Base-by-base conservation (phyloP, 2,329 filamentous ascomycete species). In the Sordariomycetes sp. region DNA sequence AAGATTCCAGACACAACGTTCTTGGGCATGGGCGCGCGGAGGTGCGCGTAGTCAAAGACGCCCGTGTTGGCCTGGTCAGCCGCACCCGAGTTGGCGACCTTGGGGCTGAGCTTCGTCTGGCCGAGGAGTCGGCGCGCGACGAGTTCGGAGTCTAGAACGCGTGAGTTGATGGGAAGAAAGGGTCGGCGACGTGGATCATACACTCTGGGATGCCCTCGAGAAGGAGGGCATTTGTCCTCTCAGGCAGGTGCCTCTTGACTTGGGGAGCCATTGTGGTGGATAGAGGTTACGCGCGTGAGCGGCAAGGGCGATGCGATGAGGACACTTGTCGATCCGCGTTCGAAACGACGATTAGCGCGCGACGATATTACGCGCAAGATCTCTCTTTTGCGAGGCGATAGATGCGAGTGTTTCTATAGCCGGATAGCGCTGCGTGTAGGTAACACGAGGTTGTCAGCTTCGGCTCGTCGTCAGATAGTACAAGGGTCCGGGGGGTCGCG, bases 1-100 rank as follows among this genome's bases (percentile, higher is more conserved):
- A 97, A 97, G 65, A 99, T 95, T 67, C 94, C 94, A 6, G 91
- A 96, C 32, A 85, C 82, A 63, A 97, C 85, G 62, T 94, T 90
- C 71, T 91, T 94, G 54, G 94, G 94, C 53, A 99, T 75, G 15
- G 94, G 92, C 60, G 91, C 92, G 66, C 92, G 87, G 54, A 99
- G 79, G 69, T 99, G 94, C 62, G 91, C 92, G 71, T 99, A 99
- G 72, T 97, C 94, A 69, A 99, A 96, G 53, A 86, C 83, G 55
- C 89, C 90, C 60, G 94, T 76, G 63, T 86, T 84, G 62, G 86
- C 79, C 53, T 83, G 77, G 68, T 89, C 89, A 58, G 84, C 82
- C 61, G 89, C 85, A 69, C 84, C 82, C n/a, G 85, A 75, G 64
- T 87, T 84, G 36, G 85, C 84, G 65, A 90, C 84, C 74, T 90